Evolutionary conservation across 75 land plant genomes (phyloP).

Genomic region (Picea sitchensis): DNA sequence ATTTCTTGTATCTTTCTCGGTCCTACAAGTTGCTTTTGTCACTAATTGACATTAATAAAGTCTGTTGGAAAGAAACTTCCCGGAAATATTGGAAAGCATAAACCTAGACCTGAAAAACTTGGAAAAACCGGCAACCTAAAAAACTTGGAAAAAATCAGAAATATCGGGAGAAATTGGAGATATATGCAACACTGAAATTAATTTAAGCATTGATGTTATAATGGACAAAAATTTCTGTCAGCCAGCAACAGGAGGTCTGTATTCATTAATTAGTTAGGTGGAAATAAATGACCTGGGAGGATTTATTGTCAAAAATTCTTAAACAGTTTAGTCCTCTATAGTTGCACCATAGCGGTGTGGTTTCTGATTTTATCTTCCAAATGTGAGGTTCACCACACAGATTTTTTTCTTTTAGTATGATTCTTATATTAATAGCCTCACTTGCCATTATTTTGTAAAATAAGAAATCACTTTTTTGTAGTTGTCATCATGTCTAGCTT

Average conservation of each 20-base stretch:
- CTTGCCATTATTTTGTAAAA: conserved; percentile 1
- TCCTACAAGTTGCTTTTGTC: no score
- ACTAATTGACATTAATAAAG: no score
- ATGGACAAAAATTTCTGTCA: not conserved
- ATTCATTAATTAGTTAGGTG: not conserved
- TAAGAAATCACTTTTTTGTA: not conserved
- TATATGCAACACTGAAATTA: no score
- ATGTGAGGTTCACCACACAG: not conserved
- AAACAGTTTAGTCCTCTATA: not conserved
- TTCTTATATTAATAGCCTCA: not conserved
- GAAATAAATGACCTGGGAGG: not conserved
- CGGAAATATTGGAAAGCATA: no score
- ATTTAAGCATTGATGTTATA: not conserved
- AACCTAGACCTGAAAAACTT: no score
- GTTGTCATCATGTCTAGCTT: not conserved
- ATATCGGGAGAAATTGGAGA: no score
- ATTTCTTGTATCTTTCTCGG: no score
- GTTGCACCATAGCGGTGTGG: not conserved
- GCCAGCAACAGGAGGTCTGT: not conserved
- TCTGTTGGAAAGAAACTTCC: no score
- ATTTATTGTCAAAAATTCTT: not conserved
- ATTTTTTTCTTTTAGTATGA: not conserved
- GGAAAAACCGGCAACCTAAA: no score
- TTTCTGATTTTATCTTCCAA: not conserved
- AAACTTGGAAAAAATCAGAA: no score